phyloP scores from a whole-genome alignment of 1,284 basidiomycete species.

The Ustilago curta region DNA sequence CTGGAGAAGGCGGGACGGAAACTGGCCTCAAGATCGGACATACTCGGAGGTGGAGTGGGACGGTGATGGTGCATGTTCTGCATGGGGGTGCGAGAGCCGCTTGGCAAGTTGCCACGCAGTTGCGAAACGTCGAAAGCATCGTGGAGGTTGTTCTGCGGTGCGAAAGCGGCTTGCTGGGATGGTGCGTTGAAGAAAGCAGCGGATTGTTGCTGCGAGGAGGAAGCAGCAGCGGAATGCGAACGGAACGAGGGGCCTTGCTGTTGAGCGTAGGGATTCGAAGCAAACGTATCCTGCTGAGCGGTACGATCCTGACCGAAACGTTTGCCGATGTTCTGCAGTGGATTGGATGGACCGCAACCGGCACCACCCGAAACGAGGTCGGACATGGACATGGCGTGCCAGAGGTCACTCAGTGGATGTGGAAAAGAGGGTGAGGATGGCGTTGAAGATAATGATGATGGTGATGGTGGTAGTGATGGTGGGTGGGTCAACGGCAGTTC shows the following conservation, averaged over 20 bases:
- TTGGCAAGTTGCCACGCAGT: constrained; percentile 52
- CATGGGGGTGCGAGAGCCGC: constrained; percentile 30
- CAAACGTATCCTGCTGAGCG: constrained; percentile 56
- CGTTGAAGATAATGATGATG: not conserved
- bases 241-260: constrained; percentile 29
- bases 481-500: not conserved
- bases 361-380: constrained; percentile 65
- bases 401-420: no score
- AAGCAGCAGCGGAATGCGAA: constrained; percentile 14
- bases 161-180: constrained; percentile 22
- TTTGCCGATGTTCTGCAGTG: constrained; percentile 65
- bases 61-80: constrained; percentile 17
- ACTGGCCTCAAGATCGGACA: constrained; percentile 46
- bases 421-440: no score
- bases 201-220: constrained; percentile 13
- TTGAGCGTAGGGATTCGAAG: constrained; percentile 7
- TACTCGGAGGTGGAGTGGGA: constrained; percentile 15
- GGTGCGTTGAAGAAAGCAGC: constrained; percentile 45
- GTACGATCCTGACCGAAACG: constrained; percentile 65
- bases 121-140: constrained; percentile 57
- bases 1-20: constrained; percentile 41
- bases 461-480: constrained; percentile 8
- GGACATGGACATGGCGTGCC: constrained; percentile 60
- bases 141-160: constrained; percentile 16
- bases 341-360: constrained; percentile 66